Evolutionary conservation across 2,329 filamentous ascomycete genomes (phyloP), one percentile per base, ranked within the genome.

Genomic region (Graphiopsis chlorocephala): DNA sequence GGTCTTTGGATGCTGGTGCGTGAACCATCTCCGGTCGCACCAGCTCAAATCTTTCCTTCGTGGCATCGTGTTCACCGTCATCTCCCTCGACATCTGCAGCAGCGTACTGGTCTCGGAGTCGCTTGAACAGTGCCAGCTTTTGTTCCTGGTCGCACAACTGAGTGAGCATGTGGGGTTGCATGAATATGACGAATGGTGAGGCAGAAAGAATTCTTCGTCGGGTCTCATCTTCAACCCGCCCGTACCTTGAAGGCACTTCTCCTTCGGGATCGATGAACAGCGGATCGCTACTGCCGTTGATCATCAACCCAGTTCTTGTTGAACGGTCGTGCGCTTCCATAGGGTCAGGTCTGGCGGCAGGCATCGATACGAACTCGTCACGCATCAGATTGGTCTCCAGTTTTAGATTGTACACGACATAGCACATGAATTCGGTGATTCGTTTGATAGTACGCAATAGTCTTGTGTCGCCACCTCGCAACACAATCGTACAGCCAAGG

Each of bases 391-490:
- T 97, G 1, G 95, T 97, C 78, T 99, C 95, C 15, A 99, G 84
- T 74, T 96, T 97, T 61, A 99, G 83, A 72, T 97, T 99, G 78
- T 99, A 99, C 14, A 98, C 93, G 23, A 99, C 96, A 71, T 98
- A 99, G 42, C 96, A 90, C 94, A 99, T 97, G 74, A 99, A 98
- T 75, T 99, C 95, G 12, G 94, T 95, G 69, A 99, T 95, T 61
- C 88, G 86, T 78, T 99, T 99, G 77, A 99, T 88, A 71, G 88
- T 91, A 1, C 87, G 82, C 20, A 99, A 83, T 0, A 88, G 83
- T 56, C 86, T 81, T 31, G 88, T 88, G 65, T 90, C 88, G 3
- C 90, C 91, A 1, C 95, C 95, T 53, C 95, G 88, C 25, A 99
- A 82, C 14, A 93, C 92, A 70, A 99, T 97, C 0, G 95, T 99